phyloP scores from a whole-genome alignment of 306 rosid genomes.

The Pyrus betulifolia region DNA sequence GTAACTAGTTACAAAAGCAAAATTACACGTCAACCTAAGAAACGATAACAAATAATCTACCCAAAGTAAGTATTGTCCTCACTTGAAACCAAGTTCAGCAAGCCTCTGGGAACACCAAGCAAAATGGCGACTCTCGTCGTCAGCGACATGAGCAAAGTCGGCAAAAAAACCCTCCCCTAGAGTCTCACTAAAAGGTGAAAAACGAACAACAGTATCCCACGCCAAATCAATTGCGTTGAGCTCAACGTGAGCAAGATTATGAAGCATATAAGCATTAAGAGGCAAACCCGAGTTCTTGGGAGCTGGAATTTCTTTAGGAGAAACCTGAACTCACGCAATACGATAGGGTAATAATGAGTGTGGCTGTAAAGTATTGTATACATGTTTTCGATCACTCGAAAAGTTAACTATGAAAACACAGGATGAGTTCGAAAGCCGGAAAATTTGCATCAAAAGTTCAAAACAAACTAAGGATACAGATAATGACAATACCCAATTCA shows the following conservation, averaged over 20 bases:
- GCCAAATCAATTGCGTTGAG: conserved; percentile 95
- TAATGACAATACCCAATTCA: background rate
- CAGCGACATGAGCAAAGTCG: conserved; percentile 95
- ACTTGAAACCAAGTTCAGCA: conserved; percentile 93
- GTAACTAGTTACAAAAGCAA: conserved; percentile 46
- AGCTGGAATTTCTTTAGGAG: conserved; percentile 76
- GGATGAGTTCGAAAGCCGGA: background rate
- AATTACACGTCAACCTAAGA: conserved; percentile 20
- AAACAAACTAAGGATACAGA: background rate
- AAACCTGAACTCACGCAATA: conserved; percentile 45
- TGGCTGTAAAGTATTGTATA: background rate
- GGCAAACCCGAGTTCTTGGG: conserved; percentile 86
- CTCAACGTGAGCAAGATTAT: conserved; percentile 93
- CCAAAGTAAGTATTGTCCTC: conserved; percentile 21
- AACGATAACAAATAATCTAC: conserved; percentile 8
- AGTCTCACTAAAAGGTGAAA: conserved; percentile 58
- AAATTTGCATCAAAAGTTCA: background rate
- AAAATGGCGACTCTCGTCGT: conserved; percentile 93
- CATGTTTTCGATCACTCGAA: background rate
- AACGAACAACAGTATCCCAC: conserved; percentile 93
- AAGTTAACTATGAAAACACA: background rate
- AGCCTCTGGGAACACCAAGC: conserved; percentile 95
- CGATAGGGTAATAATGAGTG: background rate
- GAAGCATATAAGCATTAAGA: conserved; percentile 88
- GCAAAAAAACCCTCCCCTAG: conserved; percentile 84